Percentiles rank a stretch among this genome's conserved stretches.
These are phyloP conservation scores for Endothia cerciana DNA, from an alignment of 2,329 filamentous ascomycete genomes.

Conservation along the genomic window DNA sequence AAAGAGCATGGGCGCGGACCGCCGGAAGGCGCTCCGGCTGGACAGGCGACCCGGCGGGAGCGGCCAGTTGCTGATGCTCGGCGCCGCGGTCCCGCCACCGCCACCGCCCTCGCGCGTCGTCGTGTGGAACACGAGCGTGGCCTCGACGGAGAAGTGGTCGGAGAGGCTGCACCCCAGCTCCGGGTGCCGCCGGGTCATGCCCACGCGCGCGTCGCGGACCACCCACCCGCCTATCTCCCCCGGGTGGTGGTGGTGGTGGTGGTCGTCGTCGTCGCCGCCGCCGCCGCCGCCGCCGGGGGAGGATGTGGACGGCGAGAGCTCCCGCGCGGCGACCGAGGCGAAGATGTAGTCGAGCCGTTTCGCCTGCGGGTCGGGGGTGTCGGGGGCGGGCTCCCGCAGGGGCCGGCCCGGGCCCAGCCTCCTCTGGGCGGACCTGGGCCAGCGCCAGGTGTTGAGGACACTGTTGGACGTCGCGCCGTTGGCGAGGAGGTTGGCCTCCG, in stretches of 20 bases:
- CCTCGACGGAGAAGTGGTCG: constrained; percentile 91
- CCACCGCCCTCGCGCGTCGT: constrained; percentile 17
- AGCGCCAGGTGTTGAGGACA: constrained; percentile 90
- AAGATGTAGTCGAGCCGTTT: constrained; percentile 96
- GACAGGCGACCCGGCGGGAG: constrained; percentile 28
- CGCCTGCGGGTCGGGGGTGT: constrained; percentile 71
- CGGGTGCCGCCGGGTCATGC: constrained; percentile 82
- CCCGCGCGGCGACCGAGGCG: constrained; percentile 56
- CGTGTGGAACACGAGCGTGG: constrained; percentile 64
- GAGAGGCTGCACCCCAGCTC: constrained; percentile 83
- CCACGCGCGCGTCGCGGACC: constrained; percentile 71
- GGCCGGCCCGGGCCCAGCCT: constrained; percentile 67
- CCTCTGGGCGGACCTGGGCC: constrained; percentile 73
- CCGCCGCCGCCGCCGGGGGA: neutral
- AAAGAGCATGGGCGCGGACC: constrained; percentile 31
- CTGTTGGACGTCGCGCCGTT: constrained; percentile 91
- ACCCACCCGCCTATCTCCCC: constrained; percentile 59
- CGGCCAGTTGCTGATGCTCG: constrained; percentile 27
- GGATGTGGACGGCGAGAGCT: constrained; percentile 31
- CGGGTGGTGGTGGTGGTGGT: constrained; percentile 31
- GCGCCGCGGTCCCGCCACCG: constrained; percentile 30
- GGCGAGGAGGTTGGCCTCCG: constrained; percentile 74
- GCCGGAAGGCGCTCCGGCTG: constrained; percentile 20
- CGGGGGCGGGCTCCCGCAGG: constrained; percentile 62
- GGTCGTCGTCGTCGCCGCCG: neutral